These are phyloP conservation scores for Mortierella sp. DNA, from an alignment of 371 early-diverging fungal species.

Conservation along the genomic window DNA sequence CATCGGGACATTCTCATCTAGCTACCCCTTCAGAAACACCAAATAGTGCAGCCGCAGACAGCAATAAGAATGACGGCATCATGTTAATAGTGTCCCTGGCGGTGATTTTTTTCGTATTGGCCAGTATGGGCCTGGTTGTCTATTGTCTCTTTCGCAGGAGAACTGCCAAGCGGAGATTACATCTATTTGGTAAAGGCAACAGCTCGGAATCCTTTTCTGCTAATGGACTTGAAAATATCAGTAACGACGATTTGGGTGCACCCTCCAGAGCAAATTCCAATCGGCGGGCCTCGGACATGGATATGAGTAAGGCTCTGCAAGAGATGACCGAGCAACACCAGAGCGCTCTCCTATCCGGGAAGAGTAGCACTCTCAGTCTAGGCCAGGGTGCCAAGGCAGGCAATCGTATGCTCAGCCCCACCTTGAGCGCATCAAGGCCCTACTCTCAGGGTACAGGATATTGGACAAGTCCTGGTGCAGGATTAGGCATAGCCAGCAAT, in stretches of 20 bases:
- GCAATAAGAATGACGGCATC: constrained; percentile 5
- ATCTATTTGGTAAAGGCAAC: constrained; percentile 13
- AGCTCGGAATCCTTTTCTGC: neutral
- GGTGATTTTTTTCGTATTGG: constrained; percentile 39
- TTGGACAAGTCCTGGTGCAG: constrained; percentile 5
- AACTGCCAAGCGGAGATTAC: constrained; percentile 13
- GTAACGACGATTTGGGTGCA: neutral
- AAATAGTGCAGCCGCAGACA: neutral
- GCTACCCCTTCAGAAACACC: constrained; percentile 17
- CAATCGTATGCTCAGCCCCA: constrained; percentile 16
- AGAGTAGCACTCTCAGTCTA: constrained; percentile 26
- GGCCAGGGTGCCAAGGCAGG: constrained; percentile 5
- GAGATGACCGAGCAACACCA: constrained; percentile 41
- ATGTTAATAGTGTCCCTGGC: constrained; percentile 45
- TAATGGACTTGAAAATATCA: constrained; percentile 1
- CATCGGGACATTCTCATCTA: neutral
- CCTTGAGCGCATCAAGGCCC: neutral
- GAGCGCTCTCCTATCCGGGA: constrained; percentile 5
- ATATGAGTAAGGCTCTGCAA: constrained; percentile 16
- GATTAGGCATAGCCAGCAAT: neutral
- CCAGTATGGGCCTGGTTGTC: constrained; percentile 32
- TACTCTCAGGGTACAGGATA: constrained; percentile 9
- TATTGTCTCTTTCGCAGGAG: constrained; percentile 41
- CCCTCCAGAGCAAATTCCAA: neutral
- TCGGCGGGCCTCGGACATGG: constrained; percentile 9